Conservation (phyloP, 495 filamentous ascomycete genomes). For the Umbilicaria muhlenbergii region DNA sequence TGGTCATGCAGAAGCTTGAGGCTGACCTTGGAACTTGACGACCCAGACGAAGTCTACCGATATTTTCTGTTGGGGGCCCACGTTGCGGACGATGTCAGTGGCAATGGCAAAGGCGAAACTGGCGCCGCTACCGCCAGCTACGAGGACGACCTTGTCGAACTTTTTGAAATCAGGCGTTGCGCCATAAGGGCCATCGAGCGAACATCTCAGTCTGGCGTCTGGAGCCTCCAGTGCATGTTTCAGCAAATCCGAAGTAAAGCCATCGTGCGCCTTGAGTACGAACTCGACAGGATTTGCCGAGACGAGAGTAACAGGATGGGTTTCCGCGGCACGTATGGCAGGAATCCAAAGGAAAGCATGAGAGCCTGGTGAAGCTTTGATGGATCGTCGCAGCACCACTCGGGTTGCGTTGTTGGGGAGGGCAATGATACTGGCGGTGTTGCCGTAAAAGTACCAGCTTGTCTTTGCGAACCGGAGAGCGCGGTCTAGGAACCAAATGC, state of each 20-base stretch:
- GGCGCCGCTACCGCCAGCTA: constrained; percentile 42
- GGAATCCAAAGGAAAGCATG: constrained; percentile 49
- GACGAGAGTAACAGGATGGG: constrained; percentile 49
- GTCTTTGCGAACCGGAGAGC: constrained; percentile 30
- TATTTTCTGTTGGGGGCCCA: no score
- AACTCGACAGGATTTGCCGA: constrained; percentile 32
- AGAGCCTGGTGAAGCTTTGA: constrained; percentile 33
- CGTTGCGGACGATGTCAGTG: no score
- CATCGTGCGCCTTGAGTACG: constrained; percentile 36
- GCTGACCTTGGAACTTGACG: no score
- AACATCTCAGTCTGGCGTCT: constrained; percentile 29
- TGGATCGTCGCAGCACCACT: constrained; percentile 32
- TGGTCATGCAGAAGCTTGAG: no score
- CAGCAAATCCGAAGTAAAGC: constrained; percentile 39
- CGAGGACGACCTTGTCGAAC: constrained; percentile 40
- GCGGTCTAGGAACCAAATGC: constrained; percentile 36
- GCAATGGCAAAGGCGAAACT: constrained; percentile 32
- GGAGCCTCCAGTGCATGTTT: constrained; percentile 32
- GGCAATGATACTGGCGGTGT: constrained; percentile 35
- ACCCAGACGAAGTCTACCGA: no score
- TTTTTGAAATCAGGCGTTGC: constrained; percentile 37
- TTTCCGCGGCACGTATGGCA: constrained; percentile 36
- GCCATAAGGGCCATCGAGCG: constrained; percentile 43
- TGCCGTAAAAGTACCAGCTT: constrained; percentile 14
- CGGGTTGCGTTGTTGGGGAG: constrained; percentile 40